Evolutionary conservation across 208 protist genomes (phyloP), one percentile per base, ranked within the genome.

Genomic region (Trypanosoma theileri): DNA sequence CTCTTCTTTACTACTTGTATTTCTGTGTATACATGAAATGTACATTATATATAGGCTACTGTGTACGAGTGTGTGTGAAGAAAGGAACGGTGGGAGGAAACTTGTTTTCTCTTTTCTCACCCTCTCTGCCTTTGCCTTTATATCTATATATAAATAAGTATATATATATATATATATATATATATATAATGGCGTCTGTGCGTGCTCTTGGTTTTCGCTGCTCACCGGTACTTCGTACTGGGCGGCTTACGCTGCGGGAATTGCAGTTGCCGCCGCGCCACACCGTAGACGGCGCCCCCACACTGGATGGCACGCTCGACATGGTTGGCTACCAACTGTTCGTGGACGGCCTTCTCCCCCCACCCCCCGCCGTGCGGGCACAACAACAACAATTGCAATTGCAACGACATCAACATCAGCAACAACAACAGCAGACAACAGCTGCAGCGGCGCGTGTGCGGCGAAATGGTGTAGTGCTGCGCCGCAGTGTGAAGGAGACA

Each of bases 401-500:
- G 12, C 21, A 40, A n/a, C 75, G 73, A 12, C 57, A 45, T 8
- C 26, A 68, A 1, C 66, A 73, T n/a, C 66, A 78, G 13, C 74
- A 79, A 54, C 69, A 86, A 44, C 64, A 88, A 61, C 74, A 75
- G 53, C 84, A 82, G 77, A 67, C 76, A 17, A 66, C 88, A 40
- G 73, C 67, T 60, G 66, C 78, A 7, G 79, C 84, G 63, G 69
- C 84, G 45, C 54, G 73, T 17, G 85, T 92, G 66, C 81, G 86
- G 61, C 85, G 84, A 56, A 50, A 91, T 59, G 91, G 88, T 17
- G 83, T 96, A 28, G 69, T 73, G 21, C 71, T 93, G 69, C 84
- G 88, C 13, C 84, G 91, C 22, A 96, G 88, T 74, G 80, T 94
- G 31, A 90, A 90, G 76, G 91, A 96, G 66, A 92, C 91, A 19